Conservation (phyloP, 306 rosid genomes). For the Lathyrus oleraceus region DNA sequence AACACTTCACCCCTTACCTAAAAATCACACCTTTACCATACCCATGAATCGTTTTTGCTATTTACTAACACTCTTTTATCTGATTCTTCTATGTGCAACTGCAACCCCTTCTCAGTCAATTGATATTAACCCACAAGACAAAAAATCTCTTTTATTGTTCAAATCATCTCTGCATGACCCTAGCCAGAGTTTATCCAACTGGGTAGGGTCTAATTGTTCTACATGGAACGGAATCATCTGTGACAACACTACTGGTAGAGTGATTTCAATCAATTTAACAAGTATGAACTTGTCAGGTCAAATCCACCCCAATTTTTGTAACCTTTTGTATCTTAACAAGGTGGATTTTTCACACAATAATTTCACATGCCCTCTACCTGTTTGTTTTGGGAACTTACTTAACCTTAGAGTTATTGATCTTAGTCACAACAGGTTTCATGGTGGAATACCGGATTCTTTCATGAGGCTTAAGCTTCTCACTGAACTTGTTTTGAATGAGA, state of each 20-base stretch:
- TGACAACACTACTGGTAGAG: conserved; percentile 68
- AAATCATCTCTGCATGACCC: conserved; percentile 64
- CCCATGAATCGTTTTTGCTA: conserved; percentile 27
- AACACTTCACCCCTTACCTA: conserved; percentile 23
- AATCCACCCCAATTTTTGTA: conserved; percentile 61
- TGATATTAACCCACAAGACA: conserved; percentile 68
- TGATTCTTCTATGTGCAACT: conserved; percentile 43
- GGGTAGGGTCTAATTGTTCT: conserved; percentile 80
- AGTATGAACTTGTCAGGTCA: conserved; percentile 77
- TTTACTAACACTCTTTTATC: conserved; percentile 40
- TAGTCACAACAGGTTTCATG: conserved; percentile 65
- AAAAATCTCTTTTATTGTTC: conserved; percentile 54
- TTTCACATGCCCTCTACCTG: conserved; percentile 62
- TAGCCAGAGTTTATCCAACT: conserved; percentile 60
- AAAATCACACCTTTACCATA: conserved; percentile 36
- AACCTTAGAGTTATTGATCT: conserved; percentile 62
- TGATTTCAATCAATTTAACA: conserved; percentile 62
- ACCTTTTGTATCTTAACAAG: conserved; percentile 55
- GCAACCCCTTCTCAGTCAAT: conserved; percentile 47
- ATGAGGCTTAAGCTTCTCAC: conserved; percentile 58
- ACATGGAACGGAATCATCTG: conserved; percentile 81
- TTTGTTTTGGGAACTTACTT: conserved; percentile 62
- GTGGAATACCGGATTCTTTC: conserved; percentile 68
- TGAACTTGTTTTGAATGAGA: conserved; percentile 72
- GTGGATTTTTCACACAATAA: conserved; percentile 66